Percentiles rank a stretch among this genome's conserved stretches.
Conservation (phyloP, 2,329 filamentous ascomycete species). For the Arthrobotrys megalospora region DNA sequence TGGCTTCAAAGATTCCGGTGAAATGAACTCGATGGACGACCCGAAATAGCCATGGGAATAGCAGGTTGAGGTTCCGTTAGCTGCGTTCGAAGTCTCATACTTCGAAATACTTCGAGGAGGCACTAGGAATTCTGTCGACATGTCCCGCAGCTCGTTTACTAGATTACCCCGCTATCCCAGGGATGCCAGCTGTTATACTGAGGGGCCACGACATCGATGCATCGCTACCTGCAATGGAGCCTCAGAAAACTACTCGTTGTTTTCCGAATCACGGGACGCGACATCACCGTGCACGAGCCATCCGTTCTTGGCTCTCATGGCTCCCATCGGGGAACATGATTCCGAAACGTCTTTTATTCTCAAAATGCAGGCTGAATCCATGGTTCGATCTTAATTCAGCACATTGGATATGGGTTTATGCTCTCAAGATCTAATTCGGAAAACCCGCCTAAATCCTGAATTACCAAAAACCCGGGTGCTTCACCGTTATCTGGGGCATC, state of each 20-base stretch:
- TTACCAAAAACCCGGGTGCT: conserved; percentile 23
- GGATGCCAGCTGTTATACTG: conserved; percentile 21
- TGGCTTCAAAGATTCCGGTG: conserved; percentile 6
- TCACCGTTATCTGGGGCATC: conserved; percentile 28
- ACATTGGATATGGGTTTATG: neutral
- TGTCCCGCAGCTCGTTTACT: conserved; percentile 24
- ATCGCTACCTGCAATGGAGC: conserved; percentile 28
- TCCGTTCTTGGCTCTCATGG: conserved; percentile 4
- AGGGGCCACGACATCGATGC: conserved; percentile 25
- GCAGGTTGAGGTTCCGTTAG: conserved; percentile 22
- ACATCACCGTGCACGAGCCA: conserved; percentile 17
- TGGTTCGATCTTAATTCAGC: conserved; percentile 14
- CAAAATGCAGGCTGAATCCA: conserved; percentile 27
- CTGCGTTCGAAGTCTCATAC: conserved; percentile 16
- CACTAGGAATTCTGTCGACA: conserved; percentile 22
- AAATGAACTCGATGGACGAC: conserved; percentile 9
- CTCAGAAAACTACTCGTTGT: conserved; percentile 15
- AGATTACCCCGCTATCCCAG: conserved; percentile 21
- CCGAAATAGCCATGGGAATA: conserved; percentile 27
- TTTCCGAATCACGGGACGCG: conserved; percentile 16
- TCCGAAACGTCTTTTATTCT: conserved; percentile 2
- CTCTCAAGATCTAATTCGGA: conserved; percentile 28
- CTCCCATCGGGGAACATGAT: conserved; percentile 13
- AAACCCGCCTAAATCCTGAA: conserved; percentile 33
- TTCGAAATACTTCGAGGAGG: conserved; percentile 8